Base-by-base conservation (phyloP, 2,329 filamentous ascomycete genomes). In the Exserohilum rostratum region DNA sequence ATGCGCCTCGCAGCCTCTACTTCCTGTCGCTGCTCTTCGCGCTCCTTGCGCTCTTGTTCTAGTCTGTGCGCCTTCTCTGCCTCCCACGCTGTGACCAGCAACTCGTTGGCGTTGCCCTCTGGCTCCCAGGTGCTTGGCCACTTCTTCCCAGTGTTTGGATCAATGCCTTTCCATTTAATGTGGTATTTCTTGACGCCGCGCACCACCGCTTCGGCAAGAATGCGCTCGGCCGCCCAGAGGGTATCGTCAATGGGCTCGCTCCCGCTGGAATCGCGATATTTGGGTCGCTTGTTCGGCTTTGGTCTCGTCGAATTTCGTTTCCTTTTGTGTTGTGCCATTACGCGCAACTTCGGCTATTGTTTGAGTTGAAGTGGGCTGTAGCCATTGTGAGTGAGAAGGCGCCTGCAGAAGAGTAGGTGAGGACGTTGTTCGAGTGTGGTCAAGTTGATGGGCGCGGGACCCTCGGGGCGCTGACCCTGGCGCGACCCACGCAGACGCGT, bases 41-140 rank as follows among this genome's bases (percentile, higher is more conserved):
- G 47, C n/a, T 37, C 39, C 50, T 12, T 50, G 30, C 10, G n/a
- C n/a, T 35, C 34, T 11, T 33, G n/a, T 11, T 51, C 38, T 38
- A 3, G 13, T 45, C n/a, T 43, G 31, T 22, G 18, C 20, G 46
- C 46, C 25, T 56, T 57, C 25, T 45, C 34, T 5, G 47, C 43
- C 37, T 68, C 55, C 57, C 61, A 77, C 47, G 76, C 69, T 6
- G 60, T 58, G 2, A 78, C 58, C 5, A 76, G 67, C n/a, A 54
- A 42, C n/a, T 67, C 53, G 47, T 71, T 79, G 2, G 71, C 67
- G 58, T 64, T 55, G 6, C 46, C 46, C 35, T 77, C 76, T 0
- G 70, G 75, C 46, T 79, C 84, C 85, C 85, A 87, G 43, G 74
- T 81, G 9, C 79, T 80, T 3, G 71, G 51, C 65, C 80, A 87